A percentile compares a stretch with the other conserved stretches of the same genome.
phyloP scores from a whole-genome alignment of 176 grass and related monocot genomes.

The Carex myosuroides region DNA sequence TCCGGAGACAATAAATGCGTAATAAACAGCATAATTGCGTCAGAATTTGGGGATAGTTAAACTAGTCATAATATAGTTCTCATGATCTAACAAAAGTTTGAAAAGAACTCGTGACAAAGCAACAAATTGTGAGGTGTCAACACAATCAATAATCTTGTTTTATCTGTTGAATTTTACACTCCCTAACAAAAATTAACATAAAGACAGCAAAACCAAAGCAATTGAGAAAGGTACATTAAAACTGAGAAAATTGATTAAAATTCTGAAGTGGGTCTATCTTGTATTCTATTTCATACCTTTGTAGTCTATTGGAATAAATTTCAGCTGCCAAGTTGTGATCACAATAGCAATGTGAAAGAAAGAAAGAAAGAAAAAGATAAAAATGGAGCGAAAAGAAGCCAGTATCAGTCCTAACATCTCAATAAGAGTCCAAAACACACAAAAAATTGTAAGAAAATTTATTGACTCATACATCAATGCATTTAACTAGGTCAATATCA shows the following conservation, averaged over 20 bases:
- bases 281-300: slow-evolving; percentile 10
- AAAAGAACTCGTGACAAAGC: background rate
- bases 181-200: background rate
- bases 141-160: slow-evolving; percentile 5
- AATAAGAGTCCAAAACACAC: background rate
- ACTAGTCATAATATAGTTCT: background rate
- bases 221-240: background rate
- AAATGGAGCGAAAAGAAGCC: background rate
- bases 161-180: background rate
- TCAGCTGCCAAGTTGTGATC: background rate
- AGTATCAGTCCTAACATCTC: background rate
- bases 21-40: background rate
- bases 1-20: background rate
- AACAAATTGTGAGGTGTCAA: background rate
- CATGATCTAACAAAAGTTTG: background rate
- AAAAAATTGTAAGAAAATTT: background rate
- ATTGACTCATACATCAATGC: background rate
- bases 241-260: slow-evolving; percentile 1
- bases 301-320: background rate
- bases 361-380: background rate
- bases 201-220: background rate
- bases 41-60: background rate
- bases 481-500: background rate
- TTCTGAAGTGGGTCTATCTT: background rate
- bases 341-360: background rate